These are phyloP conservation scores for Colletotrichum ledebouriae DNA, from an alignment of 2,329 filamentous ascomycete species.

Conservation along the genomic window DNA sequence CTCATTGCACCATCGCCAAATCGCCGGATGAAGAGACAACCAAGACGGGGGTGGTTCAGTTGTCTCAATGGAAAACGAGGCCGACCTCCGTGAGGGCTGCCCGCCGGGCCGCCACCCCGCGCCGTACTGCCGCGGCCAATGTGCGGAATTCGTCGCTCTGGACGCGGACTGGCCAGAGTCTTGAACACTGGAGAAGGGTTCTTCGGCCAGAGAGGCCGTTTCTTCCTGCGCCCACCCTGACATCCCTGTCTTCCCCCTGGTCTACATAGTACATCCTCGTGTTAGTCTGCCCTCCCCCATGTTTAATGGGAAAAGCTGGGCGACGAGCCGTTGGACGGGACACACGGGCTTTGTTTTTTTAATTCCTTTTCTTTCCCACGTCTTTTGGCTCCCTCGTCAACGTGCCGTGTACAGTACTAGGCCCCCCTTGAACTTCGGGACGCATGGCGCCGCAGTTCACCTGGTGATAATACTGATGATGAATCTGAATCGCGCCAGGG, in stretches of 20 bases:
- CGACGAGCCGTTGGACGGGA: constrained; percentile 12
- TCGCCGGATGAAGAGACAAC: constrained; percentile 22
- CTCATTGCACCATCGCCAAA: constrained; percentile 23
- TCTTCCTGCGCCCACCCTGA: constrained; percentile 15
- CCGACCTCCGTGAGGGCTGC: constrained; percentile 28
- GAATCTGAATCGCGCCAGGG: background rate
- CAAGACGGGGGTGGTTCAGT: constrained; percentile 1
- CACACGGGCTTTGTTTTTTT: background rate
- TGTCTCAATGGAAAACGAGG: background rate
- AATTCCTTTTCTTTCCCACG: background rate
- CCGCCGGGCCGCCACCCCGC: constrained; percentile 39
- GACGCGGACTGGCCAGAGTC: constrained; percentile 33
- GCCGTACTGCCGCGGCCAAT: constrained; percentile 31
- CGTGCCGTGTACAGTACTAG: constrained; percentile 5
- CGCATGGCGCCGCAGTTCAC: constrained; percentile 30
- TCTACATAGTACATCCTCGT: background rate
- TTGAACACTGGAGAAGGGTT: background rate
- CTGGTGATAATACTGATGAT: constrained; percentile 1
- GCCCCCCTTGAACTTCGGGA: constrained; percentile 17
- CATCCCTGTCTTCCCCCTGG: constrained; percentile 27
- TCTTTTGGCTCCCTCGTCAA: background rate
- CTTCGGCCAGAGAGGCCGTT: constrained; percentile 35
- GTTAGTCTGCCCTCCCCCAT: constrained; percentile 1
- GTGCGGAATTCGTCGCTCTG: constrained; percentile 21
- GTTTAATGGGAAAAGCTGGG: constrained; percentile 19